Percentiles rank a stretch among this genome's conserved stretches.
phyloP scores from a whole-genome alignment of 2,329 filamentous ascomycete species.

The Ophiocordyceps polyrhachis-furcata region DNA sequence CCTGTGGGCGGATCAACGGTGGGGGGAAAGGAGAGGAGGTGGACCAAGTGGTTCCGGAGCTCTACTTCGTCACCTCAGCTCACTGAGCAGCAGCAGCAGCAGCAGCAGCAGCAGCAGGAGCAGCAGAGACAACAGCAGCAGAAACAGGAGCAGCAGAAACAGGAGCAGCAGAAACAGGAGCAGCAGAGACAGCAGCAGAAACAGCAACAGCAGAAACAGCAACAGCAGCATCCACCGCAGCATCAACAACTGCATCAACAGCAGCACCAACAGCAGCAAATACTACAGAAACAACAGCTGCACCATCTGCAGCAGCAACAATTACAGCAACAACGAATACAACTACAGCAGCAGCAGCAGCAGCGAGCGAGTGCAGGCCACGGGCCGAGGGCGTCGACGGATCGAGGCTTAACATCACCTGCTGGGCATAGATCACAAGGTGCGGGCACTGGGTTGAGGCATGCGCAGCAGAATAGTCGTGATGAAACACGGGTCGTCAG shows the following conservation, averaged over 20 bases:
- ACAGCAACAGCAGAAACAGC: background rate
- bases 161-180: background rate
- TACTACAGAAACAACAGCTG: background rate
- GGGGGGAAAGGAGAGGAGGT: slow-evolving; percentile 10
- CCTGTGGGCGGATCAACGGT: background rate
- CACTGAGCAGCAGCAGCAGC: background rate
- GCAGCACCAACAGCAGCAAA: background rate
- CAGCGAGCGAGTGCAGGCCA: background rate
- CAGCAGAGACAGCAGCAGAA: background rate
- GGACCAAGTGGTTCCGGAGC: slow-evolving; percentile 13
- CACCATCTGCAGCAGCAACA: background rate
- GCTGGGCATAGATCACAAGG: no score
- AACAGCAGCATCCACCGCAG: background rate
- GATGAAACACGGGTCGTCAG: background rate
- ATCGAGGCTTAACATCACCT: background rate
- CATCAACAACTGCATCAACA: background rate
- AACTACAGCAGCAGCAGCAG: background rate
- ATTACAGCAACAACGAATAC: no score
- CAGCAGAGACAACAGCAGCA: background rate
- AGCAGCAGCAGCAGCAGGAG: background rate
- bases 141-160: background rate
- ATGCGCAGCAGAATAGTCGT: background rate
- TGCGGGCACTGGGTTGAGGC: background rate
- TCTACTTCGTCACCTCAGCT: slow-evolving; percentile 4
- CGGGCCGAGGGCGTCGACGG: background rate